These are phyloP conservation scores for Lasiosphaeria hispida DNA, from an alignment of 495 filamentous ascomycete genomes.

Conservation along the genomic window DNA sequence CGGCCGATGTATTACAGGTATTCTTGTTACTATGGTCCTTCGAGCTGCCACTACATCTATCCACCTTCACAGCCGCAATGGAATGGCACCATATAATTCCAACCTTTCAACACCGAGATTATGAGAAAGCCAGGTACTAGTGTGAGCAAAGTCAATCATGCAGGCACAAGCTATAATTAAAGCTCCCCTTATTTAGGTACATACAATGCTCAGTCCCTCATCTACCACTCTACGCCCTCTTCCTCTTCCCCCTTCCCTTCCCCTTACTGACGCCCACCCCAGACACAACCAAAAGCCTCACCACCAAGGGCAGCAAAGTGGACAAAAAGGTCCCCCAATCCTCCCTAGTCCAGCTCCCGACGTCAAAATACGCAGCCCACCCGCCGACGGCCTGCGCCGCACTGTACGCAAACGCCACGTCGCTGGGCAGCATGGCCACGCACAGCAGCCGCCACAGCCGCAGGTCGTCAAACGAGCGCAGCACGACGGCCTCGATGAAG, in stretches of 20 bases:
- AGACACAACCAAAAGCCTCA: slow-evolving; percentile 20
- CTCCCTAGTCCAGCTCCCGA: slow-evolving; percentile 18
- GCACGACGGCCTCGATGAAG: slow-evolving; percentile 56
- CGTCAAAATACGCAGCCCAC: slow-evolving; percentile 15
- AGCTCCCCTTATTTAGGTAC: background rate
- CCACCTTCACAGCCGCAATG: too few relatives aligned
- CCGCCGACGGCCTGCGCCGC: slow-evolving; percentile 30
- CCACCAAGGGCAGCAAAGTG: slow-evolving; percentile 10
- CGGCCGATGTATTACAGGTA: too few relatives aligned
- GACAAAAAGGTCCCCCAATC: slow-evolving; percentile 20
- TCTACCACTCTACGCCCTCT: background rate
- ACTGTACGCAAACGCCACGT: slow-evolving; percentile 17
- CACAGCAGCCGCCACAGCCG: slow-evolving; percentile 49
- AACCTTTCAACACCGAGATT: too few relatives aligned
- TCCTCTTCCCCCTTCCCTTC: background rate
- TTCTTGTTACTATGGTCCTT: too few relatives aligned
- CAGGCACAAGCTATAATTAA: too few relatives aligned
- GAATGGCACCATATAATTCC: too few relatives aligned
- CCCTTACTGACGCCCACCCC: slow-evolving; percentile 14
- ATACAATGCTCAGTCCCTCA: background rate
- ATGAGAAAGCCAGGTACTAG: too few relatives aligned
- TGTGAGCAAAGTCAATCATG: too few relatives aligned
- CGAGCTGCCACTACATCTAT: too few relatives aligned
- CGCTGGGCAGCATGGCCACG: slow-evolving; percentile 30
- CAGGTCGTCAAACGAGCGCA: slow-evolving; percentile 50